Conservation (phyloP, 2,329 filamentous ascomycete genomes). For the Coniella lustricola region DNA sequence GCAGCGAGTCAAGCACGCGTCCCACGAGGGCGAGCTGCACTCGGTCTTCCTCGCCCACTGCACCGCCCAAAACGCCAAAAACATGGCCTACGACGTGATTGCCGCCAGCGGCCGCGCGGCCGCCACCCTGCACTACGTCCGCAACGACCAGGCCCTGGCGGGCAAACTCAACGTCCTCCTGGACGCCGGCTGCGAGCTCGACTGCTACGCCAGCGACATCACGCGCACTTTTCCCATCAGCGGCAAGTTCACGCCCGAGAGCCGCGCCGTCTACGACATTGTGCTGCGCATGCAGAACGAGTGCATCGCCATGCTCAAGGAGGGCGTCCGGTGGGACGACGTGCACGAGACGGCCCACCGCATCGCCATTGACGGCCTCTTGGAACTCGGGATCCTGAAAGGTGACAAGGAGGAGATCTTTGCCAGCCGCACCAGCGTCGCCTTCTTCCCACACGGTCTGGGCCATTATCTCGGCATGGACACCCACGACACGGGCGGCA, state of each 20-base stretch:
- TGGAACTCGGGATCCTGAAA: constrained; percentile 67
- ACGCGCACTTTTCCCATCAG: constrained; percentile 72
- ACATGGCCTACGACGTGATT: constrained; percentile 85
- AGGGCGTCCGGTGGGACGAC: constrained; percentile 72
- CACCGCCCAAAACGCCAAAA: constrained; percentile 65
- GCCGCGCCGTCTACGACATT: constrained; percentile 69
- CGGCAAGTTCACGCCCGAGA: constrained; percentile 63
- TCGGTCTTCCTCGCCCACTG: constrained; percentile 72
- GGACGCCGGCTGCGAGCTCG: constrained; percentile 74
- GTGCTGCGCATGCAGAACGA: constrained; percentile 83
- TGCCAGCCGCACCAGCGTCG: constrained; percentile 69
- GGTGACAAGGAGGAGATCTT: constrained; percentile 66
- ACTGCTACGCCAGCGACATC: constrained; percentile 56
- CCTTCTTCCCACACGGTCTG: constrained; percentile 59
- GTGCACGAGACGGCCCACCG: constrained; percentile 74
- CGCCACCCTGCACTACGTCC: constrained; percentile 81
- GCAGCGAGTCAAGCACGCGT: constrained; percentile 52
- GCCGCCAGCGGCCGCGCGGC: constrained; percentile 73
- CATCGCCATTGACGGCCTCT: constrained; percentile 73
- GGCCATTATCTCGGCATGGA: constrained; percentile 91
- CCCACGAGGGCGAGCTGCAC: constrained; percentile 78
- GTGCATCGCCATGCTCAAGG: constrained; percentile 65
- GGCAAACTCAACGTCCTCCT: constrained; percentile 74
- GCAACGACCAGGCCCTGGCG: constrained; percentile 63
- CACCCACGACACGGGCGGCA: constrained; percentile 79